phyloP scores from a whole-genome alignment of 108 stramenopile species.

The Seminavis robusta region DNA sequence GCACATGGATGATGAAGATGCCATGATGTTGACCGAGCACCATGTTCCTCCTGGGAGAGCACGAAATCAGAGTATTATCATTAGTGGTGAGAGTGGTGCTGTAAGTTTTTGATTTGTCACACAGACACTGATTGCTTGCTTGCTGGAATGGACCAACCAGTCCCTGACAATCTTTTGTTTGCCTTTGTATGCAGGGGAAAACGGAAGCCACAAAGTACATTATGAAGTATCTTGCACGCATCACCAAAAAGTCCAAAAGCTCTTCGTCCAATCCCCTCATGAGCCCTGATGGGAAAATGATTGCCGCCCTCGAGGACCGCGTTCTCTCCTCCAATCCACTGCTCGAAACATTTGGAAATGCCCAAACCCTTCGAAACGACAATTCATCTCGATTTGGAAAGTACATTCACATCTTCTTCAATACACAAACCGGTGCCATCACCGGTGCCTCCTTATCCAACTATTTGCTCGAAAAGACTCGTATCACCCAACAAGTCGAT shows the following conservation, averaged over 20 bases:
- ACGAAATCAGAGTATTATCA: slow-evolving; percentile 80
- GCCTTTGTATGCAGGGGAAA: too few relatives aligned
- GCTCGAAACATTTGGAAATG: slow-evolving; percentile 91
- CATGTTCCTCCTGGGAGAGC: slow-evolving; percentile 29
- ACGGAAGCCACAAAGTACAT: slow-evolving; percentile 95
- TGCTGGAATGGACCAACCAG: too few relatives aligned
- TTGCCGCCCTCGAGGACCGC: slow-evolving; percentile 82
- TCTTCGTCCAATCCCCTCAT: neutral
- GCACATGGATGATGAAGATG: slow-evolving; percentile 53
- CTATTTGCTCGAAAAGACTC: slow-evolving; percentile 92
- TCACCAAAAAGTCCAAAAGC: slow-evolving; percentile 42
- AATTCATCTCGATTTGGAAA: slow-evolving; percentile 94
- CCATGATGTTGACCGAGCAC: slow-evolving; percentile 36
- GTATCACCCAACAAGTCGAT: slow-evolving; percentile 84
- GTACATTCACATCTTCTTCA: slow-evolving; percentile 86
- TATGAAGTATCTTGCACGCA: slow-evolving; percentile 91
- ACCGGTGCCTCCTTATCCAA: slow-evolving; percentile 82
- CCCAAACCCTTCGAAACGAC: slow-evolving; percentile 85
- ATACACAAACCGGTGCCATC: slow-evolving; percentile 65
- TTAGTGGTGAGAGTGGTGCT: slow-evolving; percentile 90
- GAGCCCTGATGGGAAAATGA: slow-evolving; percentile 28
- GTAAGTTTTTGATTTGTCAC: too few relatives aligned
- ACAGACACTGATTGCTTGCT: too few relatives aligned
- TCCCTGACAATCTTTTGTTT: too few relatives aligned
- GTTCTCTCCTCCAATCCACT: slow-evolving; percentile 90